Base-by-base conservation (phyloP, 2,329 filamentous ascomycete species). In the Periconia macrospinosa region DNA sequence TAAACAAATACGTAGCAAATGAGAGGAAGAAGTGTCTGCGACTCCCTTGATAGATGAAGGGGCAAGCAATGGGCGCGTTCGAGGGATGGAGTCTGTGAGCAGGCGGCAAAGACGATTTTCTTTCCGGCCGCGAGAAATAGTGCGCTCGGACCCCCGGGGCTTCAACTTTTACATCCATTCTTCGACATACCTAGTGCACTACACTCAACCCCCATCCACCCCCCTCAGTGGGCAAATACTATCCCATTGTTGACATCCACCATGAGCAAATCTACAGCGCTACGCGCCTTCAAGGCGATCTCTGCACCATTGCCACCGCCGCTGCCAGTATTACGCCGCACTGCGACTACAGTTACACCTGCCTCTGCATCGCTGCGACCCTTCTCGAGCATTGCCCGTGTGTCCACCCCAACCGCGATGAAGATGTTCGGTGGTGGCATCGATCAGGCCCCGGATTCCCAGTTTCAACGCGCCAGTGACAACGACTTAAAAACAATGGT, bases 361-460 rank as follows among this genome's bases (percentile, higher is more conserved):
- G 33, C 59, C 1, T 47, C 59, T 23, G 53, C 57, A 45, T 37
- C 62, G 41, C 30, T 59, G 45, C 74, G 74, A 45, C 53, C 68
- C 53, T 74, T 78, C 61, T 68, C 69, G 18, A 69, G 65, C 40
- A 65, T 69, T 17, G 59, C 68, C 47, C 50, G 50, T 53, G 47
- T 50, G 45, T 56, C 50, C 56, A 20, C 55, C 45, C 49, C 52
- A 51, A 40, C 52, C 17, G 60, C 58, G 53, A 51, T 46, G 15
- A 30, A 49, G 35, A 49, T 17, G 50, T 27, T 65, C 33, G 41
- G 44, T 17, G 11, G 17, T 14, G 13, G 20, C 27, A 27, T 58
- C 15, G 52, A 47, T 30, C 42, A 30, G 14, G 48, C 70, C 49
- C 41, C 33, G 46, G 62, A 50, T 6, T 58, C 67, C 2, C 62